phyloP scores from a whole-genome alignment of 768 basidiomycete genomes.

The Amylocystis lapponica region DNA sequence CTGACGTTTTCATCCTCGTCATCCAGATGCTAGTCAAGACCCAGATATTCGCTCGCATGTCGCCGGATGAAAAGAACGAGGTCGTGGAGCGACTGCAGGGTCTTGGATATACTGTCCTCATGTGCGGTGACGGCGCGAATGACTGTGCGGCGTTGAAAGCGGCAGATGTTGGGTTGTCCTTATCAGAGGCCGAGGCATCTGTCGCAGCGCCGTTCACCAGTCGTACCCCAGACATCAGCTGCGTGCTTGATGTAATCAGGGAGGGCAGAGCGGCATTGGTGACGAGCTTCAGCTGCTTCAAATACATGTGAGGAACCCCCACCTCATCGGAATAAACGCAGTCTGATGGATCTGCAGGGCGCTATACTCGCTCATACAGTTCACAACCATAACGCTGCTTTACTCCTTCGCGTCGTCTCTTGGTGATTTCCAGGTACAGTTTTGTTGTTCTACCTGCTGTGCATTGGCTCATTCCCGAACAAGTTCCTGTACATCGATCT shows the following conservation, averaged over 20 bases:
- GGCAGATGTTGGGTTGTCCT: constrained; percentile 93
- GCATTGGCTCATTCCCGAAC: not conserved
- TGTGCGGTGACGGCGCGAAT: constrained; percentile 99
- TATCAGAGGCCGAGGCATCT: constrained; percentile 97
- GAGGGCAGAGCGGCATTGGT: constrained; percentile 95
- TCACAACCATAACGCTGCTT: constrained; percentile 92
- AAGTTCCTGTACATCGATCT: constrained; percentile 97
- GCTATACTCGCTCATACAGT: constrained; percentile 96
- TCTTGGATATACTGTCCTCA: constrained; percentile 93
- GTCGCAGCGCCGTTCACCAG: constrained; percentile 98
- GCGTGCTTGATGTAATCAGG: constrained; percentile 93
- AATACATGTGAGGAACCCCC: constrained; percentile 98
- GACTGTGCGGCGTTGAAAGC: constrained; percentile 98
- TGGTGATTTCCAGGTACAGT: constrained; percentile 87
- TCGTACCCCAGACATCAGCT: constrained; percentile 89
- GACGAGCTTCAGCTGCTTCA: constrained; percentile 99
- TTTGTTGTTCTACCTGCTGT: not conserved
- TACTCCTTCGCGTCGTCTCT: constrained; percentile 96
- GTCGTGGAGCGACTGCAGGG: constrained; percentile 90
- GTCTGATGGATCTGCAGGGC: no score
- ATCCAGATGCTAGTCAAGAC: constrained; percentile 95
- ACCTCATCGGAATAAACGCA: constrained; percentile 10
- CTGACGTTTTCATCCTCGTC: not conserved
- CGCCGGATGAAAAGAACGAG: constrained; percentile 98
- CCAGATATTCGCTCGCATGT: constrained; percentile 97